Base-by-base conservation (phyloP, 2,329 filamentous ascomycete species). In the Lecanoromycetidae sp. region DNA sequence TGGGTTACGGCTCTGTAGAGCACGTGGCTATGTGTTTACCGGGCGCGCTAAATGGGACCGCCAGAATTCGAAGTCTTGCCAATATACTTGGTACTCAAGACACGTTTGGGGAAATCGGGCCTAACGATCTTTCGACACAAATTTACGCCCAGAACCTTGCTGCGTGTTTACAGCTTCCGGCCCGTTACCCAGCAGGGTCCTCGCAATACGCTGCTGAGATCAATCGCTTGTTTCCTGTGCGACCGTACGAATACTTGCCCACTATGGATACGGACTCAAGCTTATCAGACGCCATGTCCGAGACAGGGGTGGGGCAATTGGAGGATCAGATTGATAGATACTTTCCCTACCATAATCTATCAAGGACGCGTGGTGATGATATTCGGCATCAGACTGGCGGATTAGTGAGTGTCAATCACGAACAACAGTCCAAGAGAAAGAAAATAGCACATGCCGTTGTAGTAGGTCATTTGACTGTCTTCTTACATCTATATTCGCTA, bases 1-100 rank as follows among this genome's bases (percentile, higher is more conserved):
- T 55, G 13, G 49, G 53, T 3, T 51, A 51, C 35, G 49, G 44
- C 17, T 55, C 53, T 29, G 48, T 49, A 22, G 53, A 55, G 41
- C 53, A 55, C 40, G 26, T 55, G 5, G 46, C 51, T 25, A 20
- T 43, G 17, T 55, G 53, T 19, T 26, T 55, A n/a, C 43, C 49
- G n/a, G 36, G 33, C 6, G 32, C 49, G 22, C 35, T 53, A 35
- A 40, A 50, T 30, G 43, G 30, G 10, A 27, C 49, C 5, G 51
- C 51, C 19, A 43, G 53, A 45, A 43, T 55, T 15, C 45, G 42
- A 27, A 48, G 43, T 34, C 27, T 55, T n/a, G n/a, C n/a, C n/a
- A 3, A 46, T 55, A 15, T 48, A 29, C 22, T 45, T 43, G 15
- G 41, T 55, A 52, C 51, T 26, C 45, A 45, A 44, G 26, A 44